Evolutionary conservation across 1,284 basidiomycete species (phyloP).

Genomic region (Rhodotorula glutinis): DNA sequence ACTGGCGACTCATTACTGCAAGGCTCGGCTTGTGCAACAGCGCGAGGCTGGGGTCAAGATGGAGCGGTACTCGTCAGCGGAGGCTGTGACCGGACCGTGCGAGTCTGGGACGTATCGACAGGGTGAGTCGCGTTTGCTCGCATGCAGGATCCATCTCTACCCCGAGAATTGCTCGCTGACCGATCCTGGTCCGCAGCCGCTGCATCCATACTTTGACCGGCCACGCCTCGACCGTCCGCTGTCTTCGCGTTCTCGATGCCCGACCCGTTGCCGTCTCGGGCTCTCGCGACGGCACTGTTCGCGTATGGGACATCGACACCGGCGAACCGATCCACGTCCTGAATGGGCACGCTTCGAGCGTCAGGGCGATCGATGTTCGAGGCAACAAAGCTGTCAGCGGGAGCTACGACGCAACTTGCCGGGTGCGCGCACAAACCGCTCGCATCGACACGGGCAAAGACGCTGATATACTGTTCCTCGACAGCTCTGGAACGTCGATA

Average conservation of each 20-base stretch:
- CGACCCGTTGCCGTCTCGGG: conserved; percentile 86
- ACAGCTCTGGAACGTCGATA: conserved; percentile 79
- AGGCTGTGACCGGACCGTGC: conserved; percentile 82
- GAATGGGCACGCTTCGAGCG: conserved; percentile 75
- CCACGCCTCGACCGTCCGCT: conserved; percentile 88
- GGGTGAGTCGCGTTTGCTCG: conserved; percentile 68
- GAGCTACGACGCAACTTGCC: conserved; percentile 80
- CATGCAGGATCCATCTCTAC: background rate
- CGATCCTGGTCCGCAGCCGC: conserved; percentile 48
- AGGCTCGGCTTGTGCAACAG: conserved; percentile 58
- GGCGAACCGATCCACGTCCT: conserved; percentile 69
- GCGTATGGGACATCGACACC: conserved; percentile 88
- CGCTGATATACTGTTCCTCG: conserved; percentile 52
- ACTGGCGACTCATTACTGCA: conserved; percentile 42
- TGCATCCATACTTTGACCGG: conserved; percentile 78
- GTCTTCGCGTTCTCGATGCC: conserved; percentile 80
- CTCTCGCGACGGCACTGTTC: conserved; percentile 77
- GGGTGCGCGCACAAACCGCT: too few relatives aligned
- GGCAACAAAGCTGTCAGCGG: conserved; percentile 79
- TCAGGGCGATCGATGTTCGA: conserved; percentile 82
- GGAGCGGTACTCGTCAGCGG: conserved; percentile 79
- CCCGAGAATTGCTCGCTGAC: background rate
- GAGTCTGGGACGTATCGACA: conserved; percentile 85
- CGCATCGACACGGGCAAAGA: too few relatives aligned
- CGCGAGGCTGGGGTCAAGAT: conserved; percentile 63